Conservation (phyloP, 1,284 basidiomycete genomes). For the Golubevia pallescens region DNA sequence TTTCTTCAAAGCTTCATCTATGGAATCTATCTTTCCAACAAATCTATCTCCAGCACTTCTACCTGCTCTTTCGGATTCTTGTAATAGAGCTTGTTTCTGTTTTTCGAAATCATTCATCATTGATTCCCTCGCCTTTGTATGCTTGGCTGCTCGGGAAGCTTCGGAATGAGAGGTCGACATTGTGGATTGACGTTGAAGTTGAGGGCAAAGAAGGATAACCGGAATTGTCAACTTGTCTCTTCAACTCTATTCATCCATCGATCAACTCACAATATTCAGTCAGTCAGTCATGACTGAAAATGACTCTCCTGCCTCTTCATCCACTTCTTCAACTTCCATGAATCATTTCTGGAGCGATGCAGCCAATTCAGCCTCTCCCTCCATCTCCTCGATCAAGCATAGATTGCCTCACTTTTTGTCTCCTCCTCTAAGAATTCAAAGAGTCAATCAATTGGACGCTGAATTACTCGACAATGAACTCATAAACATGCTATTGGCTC, state of each 20-base stretch:
- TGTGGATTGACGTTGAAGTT: too few species aligned
- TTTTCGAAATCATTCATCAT: constrained; percentile 21
- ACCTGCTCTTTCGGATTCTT: not conserved
- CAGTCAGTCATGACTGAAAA: too few species aligned
- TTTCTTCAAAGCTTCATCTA: not conserved
- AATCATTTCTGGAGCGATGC: constrained; percentile 43
- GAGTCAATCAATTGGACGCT: constrained; percentile 91
- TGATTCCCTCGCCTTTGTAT: constrained; percentile 17
- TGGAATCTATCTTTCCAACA: not conserved
- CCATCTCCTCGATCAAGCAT: constrained; percentile 34
- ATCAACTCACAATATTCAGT: too few species aligned
- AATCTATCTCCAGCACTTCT: not conserved
- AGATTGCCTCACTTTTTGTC: constrained; percentile 48
- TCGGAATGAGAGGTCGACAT: too few species aligned
- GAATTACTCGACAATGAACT: constrained; percentile 90
- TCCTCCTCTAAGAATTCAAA: constrained; percentile 52
- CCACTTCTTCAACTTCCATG: too few species aligned
- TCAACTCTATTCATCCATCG: too few species aligned
- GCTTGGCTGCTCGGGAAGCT: constrained; percentile 5
- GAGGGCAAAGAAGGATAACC: too few species aligned
- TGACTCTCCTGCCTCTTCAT: too few species aligned
- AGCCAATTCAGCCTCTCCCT: constrained; percentile 26
- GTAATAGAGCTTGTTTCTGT: not conserved
- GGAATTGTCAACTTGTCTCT: too few species aligned
- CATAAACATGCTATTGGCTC: constrained; percentile 79